Evolutionary conservation across 2,329 filamentous ascomycete species (phyloP).

Genomic region (Aspergillus sp.): DNA sequence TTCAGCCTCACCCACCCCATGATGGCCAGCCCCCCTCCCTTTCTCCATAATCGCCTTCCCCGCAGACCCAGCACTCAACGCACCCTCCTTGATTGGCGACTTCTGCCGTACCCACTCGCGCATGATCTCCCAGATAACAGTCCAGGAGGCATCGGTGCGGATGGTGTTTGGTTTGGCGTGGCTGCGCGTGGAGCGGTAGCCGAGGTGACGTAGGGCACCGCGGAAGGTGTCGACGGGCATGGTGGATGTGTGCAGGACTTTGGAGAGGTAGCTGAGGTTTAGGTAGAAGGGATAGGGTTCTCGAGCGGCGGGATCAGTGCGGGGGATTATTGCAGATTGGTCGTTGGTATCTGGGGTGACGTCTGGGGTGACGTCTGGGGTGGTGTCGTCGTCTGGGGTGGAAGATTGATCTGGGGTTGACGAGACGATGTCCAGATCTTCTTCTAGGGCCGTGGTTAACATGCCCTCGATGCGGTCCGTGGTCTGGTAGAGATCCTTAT

Average conservation of each 20-base stretch:
- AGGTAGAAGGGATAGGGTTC: slow-evolving; percentile 84
- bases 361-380: slow-evolving; percentile 7
- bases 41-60: slow-evolving; percentile 61
- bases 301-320: slow-evolving; percentile 51
- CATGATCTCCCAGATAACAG: slow-evolving; percentile 85
- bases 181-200: slow-evolving; percentile 74
- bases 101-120: slow-evolving; percentile 82
- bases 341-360: not conserved
- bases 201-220: slow-evolving; percentile 71
- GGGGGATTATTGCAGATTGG: slow-evolving; percentile 32
- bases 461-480: slow-evolving; percentile 78
- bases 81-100: slow-evolving; percentile 64
- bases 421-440: slow-evolving; percentile 40
- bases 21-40: slow-evolving; percentile 19
- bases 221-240: slow-evolving; percentile 71
- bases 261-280: slow-evolving; percentile 64
- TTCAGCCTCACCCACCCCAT: slow-evolving; percentile 1
- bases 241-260: slow-evolving; percentile 68
- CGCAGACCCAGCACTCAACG: slow-evolving; percentile 60
- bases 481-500: slow-evolving; percentile 68
- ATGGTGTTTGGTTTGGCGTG: slow-evolving; percentile 85
- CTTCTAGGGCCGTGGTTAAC: slow-evolving; percentile 80
- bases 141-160: slow-evolving; percentile 90
- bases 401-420: slow-evolving; percentile 8
- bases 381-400: slow-evolving; percentile 5